These are phyloP conservation scores for Brachypodium distachyon DNA, from an alignment of 202 grass and related monocot genomes.

Conservation along the genomic window DNA sequence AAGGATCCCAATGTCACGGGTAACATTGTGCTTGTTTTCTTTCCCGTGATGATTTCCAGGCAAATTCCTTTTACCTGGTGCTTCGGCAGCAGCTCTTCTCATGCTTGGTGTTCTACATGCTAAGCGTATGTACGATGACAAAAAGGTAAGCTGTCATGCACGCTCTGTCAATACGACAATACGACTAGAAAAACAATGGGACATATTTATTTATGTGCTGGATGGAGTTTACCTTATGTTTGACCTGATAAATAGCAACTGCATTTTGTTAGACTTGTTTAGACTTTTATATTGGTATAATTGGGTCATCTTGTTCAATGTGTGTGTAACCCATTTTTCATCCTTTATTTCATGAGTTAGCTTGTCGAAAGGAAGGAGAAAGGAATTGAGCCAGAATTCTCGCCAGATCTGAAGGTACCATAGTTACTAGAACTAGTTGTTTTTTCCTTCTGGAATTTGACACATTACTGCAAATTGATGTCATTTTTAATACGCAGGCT, in stretches of 20 bases:
- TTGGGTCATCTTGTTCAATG: neutral
- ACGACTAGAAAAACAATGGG: neutral
- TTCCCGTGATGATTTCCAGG: constrained; percentile 25
- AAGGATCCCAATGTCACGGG: neutral
- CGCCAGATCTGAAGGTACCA: constrained; percentile 57
- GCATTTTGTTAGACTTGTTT: neutral
- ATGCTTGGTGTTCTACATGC: constrained; percentile 85
- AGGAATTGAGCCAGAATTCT: constrained; percentile 64
- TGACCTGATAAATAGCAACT: neutral
- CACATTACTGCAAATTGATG: neutral
- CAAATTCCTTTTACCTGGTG: constrained; percentile 65
- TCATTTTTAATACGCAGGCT: constrained; percentile 44
- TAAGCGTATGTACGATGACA: constrained; percentile 67
- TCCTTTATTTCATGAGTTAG: constrained; percentile 26
- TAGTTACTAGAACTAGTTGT: neutral
- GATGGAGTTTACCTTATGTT: neutral
- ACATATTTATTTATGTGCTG: neutral
- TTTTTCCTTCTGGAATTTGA: neutral
- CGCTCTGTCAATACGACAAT: neutral
- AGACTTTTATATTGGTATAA: neutral
- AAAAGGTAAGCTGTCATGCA: constrained; percentile 34
- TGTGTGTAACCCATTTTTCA: neutral
- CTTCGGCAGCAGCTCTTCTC: constrained; percentile 61
- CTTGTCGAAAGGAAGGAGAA: constrained; percentile 54
- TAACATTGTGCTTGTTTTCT: neutral